Conservation (phyloP, 352 stramenopile species). For the Phytophthora brassicae region DNA sequence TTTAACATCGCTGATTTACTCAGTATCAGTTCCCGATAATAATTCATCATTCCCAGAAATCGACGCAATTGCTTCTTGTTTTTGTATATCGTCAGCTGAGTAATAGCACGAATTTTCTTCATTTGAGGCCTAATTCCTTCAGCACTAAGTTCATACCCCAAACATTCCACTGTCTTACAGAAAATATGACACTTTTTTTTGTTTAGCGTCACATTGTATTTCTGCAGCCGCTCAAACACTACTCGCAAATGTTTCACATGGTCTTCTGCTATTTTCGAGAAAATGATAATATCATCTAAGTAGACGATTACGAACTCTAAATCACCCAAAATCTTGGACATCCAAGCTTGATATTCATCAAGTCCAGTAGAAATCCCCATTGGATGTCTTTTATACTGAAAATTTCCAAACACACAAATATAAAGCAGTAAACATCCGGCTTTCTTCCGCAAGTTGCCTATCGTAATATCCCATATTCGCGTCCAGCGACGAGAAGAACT, state of each 20-base stretch:
- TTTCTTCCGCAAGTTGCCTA: not conserved
- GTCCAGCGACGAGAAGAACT: not conserved
- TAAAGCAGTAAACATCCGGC: not conserved
- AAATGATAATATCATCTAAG: no score
- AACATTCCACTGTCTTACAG: not conserved
- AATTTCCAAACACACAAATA: slow-evolving; percentile 1
- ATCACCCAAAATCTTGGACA: slow-evolving; percentile 5
- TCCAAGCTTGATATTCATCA: slow-evolving; percentile 19
- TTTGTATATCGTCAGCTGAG: not conserved
- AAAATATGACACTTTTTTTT: slow-evolving; percentile 17
- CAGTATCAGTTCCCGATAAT: slow-evolving; percentile 1
- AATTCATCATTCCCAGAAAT: no score
- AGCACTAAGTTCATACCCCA: not conserved
- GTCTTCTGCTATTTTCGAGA: not conserved
- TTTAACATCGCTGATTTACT: not conserved
- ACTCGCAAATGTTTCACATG: slow-evolving; percentile 8
- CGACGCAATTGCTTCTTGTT: not conserved
- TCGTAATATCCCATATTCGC: not conserved
- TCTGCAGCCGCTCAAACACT: not conserved
- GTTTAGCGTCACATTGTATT: slow-evolving; percentile 13
- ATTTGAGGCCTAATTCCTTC: slow-evolving; percentile 8
- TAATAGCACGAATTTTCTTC: slow-evolving; percentile 8
- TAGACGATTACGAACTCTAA: no score
- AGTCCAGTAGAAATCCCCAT: slow-evolving; percentile 11
- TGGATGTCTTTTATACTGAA: slow-evolving; percentile 4